Evolutionary conservation across 2,329 filamentous ascomycete genomes (phyloP).

Genomic region (Paramyrothecium sp.): DNA sequence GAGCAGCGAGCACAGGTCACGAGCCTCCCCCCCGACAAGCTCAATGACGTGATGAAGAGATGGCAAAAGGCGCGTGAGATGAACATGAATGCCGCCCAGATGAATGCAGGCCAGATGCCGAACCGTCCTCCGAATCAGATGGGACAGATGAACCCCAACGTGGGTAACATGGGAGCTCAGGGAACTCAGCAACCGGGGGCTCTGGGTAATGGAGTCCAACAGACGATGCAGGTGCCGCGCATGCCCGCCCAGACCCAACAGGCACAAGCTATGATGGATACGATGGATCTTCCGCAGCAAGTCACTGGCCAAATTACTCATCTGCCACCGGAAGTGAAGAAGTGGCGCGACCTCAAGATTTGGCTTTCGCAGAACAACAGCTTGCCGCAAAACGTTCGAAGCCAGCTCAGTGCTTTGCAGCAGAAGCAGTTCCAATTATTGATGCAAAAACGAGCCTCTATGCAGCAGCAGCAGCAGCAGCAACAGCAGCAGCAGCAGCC

Average conservation of each 20-base stretch:
- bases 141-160: slow-evolving; percentile 28
- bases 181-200: slow-evolving; percentile 27
- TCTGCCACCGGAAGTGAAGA: slow-evolving; percentile 43
- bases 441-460: slow-evolving; percentile 25
- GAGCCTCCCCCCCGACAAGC: slow-evolving; percentile 45
- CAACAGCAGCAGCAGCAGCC: slow-evolving; percentile 19
- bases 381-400: slow-evolving; percentile 26
- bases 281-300: slow-evolving; percentile 42
- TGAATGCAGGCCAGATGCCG: slow-evolving; percentile 28
- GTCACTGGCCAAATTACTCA: slow-evolving; percentile 27
- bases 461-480: slow-evolving; percentile 23
- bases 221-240: slow-evolving; percentile 24
- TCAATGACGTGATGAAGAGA: slow-evolving; percentile 49
- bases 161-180: slow-evolving; percentile 24
- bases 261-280: slow-evolving; percentile 42
- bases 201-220: slow-evolving; percentile 22
- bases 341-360: slow-evolving; percentile 45
- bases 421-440: slow-evolving; percentile 36
- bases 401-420: slow-evolving; percentile 32
- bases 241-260: slow-evolving; percentile 26
- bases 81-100: slow-evolving; percentile 28
- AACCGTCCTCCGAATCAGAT: slow-evolving; percentile 27
- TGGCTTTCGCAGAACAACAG: slow-evolving; percentile 38
- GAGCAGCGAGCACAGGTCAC: slow-evolving; percentile 46
- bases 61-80: slow-evolving; percentile 41